Base-by-base conservation (phyloP, 2,329 filamentous ascomycete species). In the Cryphonectria parasitica region DNA sequence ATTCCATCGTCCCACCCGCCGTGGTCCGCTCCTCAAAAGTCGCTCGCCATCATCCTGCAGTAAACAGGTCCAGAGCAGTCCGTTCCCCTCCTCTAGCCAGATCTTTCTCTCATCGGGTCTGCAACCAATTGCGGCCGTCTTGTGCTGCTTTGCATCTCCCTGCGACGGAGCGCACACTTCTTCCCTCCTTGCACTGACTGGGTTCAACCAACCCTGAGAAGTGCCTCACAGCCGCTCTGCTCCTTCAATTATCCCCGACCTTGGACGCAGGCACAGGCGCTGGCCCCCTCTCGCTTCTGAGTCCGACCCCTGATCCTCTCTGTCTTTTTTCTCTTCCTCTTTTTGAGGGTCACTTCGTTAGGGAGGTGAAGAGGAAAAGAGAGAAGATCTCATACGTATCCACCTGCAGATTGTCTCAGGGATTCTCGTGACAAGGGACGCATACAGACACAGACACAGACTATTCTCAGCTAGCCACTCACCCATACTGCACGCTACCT, bases 141-240 rank as follows among this genome's bases (percentile, higher is more conserved):
- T 69, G 64, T 69, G 62, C 68, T 75, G 81, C 78, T 79, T 66
- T 66, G 70, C 70, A 65, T 69, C 61, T 8, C 63, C 64, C 70
- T 72, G 61, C 69, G 45, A 68, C 67, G 64, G 64, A 34, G 60
- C 60, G 70, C 66, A 67, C 67, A 22, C 45, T 49, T 71, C 67
- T 64, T 49, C 52, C 60, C 52, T 52, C 45, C 45, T 56, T 31
- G 19, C 45, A n/a, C 45, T n/a, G 45, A 49, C 54, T 19, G 25
- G 63, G 52, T 71, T 60, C 63, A 45, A 28, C 56, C 66, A 45
- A 67, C 45, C 41, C 58, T 28, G 58, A 64, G 45, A 49, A n/a
- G 67, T 41, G 43, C 68, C 64, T 69, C 41, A 56, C 67, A 61
- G 31, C 63, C 65, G 45, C 45, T 19, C 45, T n/a, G 45, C 45